Conservation (phyloP, 192 early-diverging fungal genomes). For the Gryganskiella cystojenkinii region DNA sequence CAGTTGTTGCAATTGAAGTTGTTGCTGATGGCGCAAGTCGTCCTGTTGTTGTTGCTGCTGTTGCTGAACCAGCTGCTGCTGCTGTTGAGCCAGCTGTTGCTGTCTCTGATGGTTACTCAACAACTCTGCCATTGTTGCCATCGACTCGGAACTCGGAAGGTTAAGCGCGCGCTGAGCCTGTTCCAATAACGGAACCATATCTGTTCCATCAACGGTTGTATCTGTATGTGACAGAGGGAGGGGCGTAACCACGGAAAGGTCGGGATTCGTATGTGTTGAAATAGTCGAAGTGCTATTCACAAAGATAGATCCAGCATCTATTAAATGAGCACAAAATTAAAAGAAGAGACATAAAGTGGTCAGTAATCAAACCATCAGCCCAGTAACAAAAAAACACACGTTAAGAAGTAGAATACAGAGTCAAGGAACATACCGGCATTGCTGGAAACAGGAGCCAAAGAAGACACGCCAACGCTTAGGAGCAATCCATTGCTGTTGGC, state of each 20-base stretch:
- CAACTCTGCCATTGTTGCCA: conserved; percentile 26
- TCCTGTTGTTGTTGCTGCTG: background rate
- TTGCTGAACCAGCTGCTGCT: background rate
- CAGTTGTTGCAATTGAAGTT: conserved; percentile 1
- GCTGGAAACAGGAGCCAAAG: background rate
- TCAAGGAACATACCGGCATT: conserved; percentile 12
- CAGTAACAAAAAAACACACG: background rate
- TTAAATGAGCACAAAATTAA: background rate
- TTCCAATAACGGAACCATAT: conserved; percentile 5
- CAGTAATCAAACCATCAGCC: background rate
- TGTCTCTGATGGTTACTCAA: conserved; percentile 16
- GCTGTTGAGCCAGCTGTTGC: background rate
- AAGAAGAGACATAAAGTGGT: too few species aligned
- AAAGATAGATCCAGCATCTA: conserved; percentile 23
- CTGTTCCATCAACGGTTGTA: conserved; percentile 6
- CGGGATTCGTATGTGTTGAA: background rate
- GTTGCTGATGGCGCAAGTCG: background rate
- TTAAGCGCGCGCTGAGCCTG: conserved; percentile 8
- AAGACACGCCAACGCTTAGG: conserved; percentile 13
- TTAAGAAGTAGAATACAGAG: background rate
- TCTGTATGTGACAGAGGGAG: background rate
- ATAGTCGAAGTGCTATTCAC: conserved; percentile 25
- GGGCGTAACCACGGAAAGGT: background rate
- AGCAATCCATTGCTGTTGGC: conserved; percentile 7
- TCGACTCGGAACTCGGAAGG: conserved; percentile 12